Conservation (phyloP, 768 basidiomycete species). For the Rubroboletus satanas region DNA sequence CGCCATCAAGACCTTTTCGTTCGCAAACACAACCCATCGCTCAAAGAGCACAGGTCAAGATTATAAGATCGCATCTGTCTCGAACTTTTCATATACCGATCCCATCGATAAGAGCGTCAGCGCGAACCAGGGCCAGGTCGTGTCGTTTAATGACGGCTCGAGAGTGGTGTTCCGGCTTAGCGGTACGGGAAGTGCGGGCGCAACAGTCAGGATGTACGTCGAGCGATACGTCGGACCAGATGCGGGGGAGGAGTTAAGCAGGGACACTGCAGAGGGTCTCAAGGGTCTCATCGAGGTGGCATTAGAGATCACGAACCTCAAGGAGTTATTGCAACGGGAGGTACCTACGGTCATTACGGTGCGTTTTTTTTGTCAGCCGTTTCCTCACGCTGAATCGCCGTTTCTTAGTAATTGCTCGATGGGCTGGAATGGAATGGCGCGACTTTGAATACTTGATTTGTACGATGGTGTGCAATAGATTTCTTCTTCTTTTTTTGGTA, state of each 20-base stretch:
- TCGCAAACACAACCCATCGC: constrained; percentile 63
- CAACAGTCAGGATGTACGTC: constrained; percentile 94
- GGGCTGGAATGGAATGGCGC: neutral
- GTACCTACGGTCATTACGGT: constrained; percentile 97
- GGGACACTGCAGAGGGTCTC: constrained; percentile 83
- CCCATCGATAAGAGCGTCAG: constrained; percentile 95
- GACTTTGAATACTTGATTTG: constrained; percentile 8
- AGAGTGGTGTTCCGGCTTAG: constrained; percentile 94
- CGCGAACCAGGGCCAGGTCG: constrained; percentile 93
- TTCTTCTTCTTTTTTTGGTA: neutral
- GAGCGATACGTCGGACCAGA: constrained; percentile 82
- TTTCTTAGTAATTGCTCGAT: constrained; percentile 14
- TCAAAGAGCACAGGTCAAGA: constrained; percentile 62
- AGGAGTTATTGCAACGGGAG: constrained; percentile 79
- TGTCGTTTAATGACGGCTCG: constrained; percentile 87
- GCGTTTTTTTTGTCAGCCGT: constrained; percentile 25
- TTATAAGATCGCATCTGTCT: constrained; percentile 74
- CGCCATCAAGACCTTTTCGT: constrained; percentile 61
- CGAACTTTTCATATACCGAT: constrained; percentile 95
- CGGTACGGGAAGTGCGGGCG: constrained; percentile 94
- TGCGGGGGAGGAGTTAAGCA: constrained; percentile 65
- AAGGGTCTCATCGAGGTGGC: constrained; percentile 97
- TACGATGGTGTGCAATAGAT: constrained; percentile 18
- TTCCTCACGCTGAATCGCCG: constrained; percentile 1
- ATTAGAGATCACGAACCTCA: constrained; percentile 76